phyloP scores from a whole-genome alignment of 495 filamentous ascomycete genomes.

The Xylaria castorea region DNA sequence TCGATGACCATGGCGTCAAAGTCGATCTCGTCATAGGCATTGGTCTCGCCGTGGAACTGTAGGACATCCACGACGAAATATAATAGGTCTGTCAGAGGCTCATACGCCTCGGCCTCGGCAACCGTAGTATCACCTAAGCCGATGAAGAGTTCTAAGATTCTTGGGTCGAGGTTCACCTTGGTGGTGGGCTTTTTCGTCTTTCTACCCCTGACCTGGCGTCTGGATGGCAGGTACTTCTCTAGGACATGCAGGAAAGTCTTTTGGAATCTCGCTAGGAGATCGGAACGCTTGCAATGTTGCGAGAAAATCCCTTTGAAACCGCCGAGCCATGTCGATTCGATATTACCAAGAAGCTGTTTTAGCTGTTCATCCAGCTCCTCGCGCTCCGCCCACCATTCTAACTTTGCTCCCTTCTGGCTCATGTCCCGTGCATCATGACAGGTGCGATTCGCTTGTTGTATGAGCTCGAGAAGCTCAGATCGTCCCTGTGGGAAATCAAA shows the following conservation, averaged over 20 bases:
- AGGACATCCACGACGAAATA: slow-evolving; percentile 97
- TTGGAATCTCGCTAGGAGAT: slow-evolving; percentile 74
- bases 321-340: slow-evolving; percentile 93
- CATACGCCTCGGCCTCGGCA: slow-evolving; percentile 75
- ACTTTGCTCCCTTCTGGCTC: slow-evolving; percentile 66
- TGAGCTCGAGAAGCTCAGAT: slow-evolving; percentile 80
- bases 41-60: slow-evolving; percentile 94
- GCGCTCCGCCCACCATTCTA: slow-evolving; percentile 87
- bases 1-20: slow-evolving; percentile 90
- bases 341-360: slow-evolving; percentile 77
- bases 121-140: slow-evolving; percentile 76
- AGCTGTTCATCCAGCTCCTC: slow-evolving; percentile 79
- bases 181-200: slow-evolving; percentile 50
- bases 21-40: slow-evolving; percentile 97
- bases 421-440: slow-evolving; percentile 65
- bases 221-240: slow-evolving; percentile 86
- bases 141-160: slow-evolving; percentile 86
- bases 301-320: slow-evolving; percentile 93
- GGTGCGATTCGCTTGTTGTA: slow-evolving; percentile 76
- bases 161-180: slow-evolving; percentile 70
- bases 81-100: slow-evolving; percentile 83
- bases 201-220: slow-evolving; percentile 62
- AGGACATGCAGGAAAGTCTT: slow-evolving; percentile 80
- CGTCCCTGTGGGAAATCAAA: slow-evolving; percentile 84
- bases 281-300: slow-evolving; percentile 63